These are phyloP conservation scores for Scheffersomyces titani DNA, from an alignment of 1,139 yeast species.

Conservation along the genomic window DNA sequence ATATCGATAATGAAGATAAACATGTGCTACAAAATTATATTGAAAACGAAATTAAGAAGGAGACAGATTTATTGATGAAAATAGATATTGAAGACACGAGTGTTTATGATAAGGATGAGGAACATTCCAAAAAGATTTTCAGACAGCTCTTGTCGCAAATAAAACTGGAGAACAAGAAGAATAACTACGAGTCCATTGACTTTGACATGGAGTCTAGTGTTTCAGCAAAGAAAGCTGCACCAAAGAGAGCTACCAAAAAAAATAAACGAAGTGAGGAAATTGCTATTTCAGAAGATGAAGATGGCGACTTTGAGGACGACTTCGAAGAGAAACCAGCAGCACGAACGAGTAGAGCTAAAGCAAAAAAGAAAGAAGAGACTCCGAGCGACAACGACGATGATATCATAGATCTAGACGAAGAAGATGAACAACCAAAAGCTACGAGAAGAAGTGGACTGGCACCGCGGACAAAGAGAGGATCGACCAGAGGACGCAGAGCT, in stretches of 20 bases:
- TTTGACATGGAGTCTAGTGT: not conserved
- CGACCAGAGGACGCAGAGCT: not conserved
- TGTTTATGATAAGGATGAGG: constrained; percentile 30
- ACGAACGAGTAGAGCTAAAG: constrained; percentile 1
- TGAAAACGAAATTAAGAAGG: constrained; percentile 63
- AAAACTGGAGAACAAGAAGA: constrained; percentile 16
- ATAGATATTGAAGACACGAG: constrained; percentile 39
- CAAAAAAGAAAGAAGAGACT: constrained; percentile 4
- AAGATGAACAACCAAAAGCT: not conserved
- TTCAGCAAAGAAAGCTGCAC: not conserved
- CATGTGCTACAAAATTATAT: constrained; percentile 68
- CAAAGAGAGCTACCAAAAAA: not conserved
- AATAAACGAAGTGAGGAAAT: not conserved
- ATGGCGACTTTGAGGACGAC: not conserved
- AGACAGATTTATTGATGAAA: constrained; percentile 56
- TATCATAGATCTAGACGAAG: not conserved
- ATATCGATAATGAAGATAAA: constrained; percentile 83
- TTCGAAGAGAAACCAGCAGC: constrained; percentile 1
- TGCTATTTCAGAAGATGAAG: not conserved
- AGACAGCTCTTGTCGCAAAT: constrained; percentile 29
- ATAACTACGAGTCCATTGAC: not conserved
- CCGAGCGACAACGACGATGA: not conserved
- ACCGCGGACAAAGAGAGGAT: not conserved
- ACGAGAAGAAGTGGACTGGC: not conserved
- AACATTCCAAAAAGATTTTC: constrained; percentile 28